Base-by-base conservation (phyloP, 2,329 filamentous ascomycete genomes). In the Trichoderma gracile region DNA sequence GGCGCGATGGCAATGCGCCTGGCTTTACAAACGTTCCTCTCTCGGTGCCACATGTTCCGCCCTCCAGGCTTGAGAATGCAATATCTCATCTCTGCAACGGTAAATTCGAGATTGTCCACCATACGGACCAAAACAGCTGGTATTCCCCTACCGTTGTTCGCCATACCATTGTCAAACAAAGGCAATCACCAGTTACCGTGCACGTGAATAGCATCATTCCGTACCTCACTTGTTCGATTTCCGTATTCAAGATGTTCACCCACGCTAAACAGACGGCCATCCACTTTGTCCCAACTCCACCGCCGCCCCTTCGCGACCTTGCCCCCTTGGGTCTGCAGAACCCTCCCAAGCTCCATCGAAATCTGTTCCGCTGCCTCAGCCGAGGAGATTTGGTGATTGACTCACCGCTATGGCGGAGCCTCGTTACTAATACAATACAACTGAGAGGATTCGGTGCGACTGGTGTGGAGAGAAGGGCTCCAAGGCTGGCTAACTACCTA, bases 401-500 rank as follows among this genome's bases (percentile, higher is more conserved):
- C 59, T 62, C 59, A 62, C 59, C 59, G 59, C 58, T 53, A 45
- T 33, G 47, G 47, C 58, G 38, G 33, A 42, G 46, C 58, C 46
- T 61, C 47, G n/a, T 50, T 45, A 8, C 27, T 45, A 42, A 15
- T 19, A 6, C n/a, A 19, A 9, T 23, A 6, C n/a, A 19, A 9
- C 17, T 17, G 30, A 12, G 15, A 21, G n/a, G 19, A 10, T n/a
- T 57, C 14, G 5, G 1, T 3, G n/a, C 8, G 25, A 33, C 42
- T 5, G 25, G 55, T 40, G 21, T 8, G 8, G 30, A 30, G 27
- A n/a, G 12, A 15, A n/a, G 19, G 30, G 27, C 27, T n/a, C 15
- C 47, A 10, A 17, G 15, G 25, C 15, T 19, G 42, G n/a, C n/a
- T 17, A 43, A 43, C 5, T 17, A n/a, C n/a, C n/a, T n/a, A n/a